Conservation (phyloP, 108 stramenopile genomes). For the Pseudonitzschia pungens region DNA sequence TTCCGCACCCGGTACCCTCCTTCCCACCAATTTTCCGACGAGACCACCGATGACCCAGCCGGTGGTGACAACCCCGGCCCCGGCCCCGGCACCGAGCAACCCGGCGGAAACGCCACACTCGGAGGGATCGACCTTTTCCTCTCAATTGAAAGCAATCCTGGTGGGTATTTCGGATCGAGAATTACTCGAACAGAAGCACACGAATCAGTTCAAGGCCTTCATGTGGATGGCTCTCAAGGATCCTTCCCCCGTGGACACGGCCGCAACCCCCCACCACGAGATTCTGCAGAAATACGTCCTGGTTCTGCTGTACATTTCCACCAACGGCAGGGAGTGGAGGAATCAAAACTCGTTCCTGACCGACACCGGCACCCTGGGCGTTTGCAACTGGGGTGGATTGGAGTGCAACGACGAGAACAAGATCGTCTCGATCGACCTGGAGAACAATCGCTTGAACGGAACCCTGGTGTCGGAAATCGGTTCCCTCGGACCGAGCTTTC, state of each 20-base stretch:
- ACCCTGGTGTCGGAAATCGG: conserved; percentile 10
- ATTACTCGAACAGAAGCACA: not conserved
- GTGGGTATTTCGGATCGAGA: not conserved
- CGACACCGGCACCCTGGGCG: not conserved
- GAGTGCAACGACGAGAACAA: not conserved
- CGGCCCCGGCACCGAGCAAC: not conserved
- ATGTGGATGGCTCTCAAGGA: conserved; percentile 2
- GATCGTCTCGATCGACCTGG: conserved; percentile 4
- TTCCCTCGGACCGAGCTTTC: not conserved
- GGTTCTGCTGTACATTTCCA: conserved; percentile 5
- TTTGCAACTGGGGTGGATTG: conserved; percentile 4
- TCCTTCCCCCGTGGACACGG: not conserved
- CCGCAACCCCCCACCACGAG: not conserved
- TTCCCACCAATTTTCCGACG: not conserved
- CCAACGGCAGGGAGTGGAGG: conserved; percentile 1
- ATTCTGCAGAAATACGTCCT: conserved; percentile 8
- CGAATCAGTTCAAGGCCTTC: not conserved
- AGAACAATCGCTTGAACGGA: not conserved
- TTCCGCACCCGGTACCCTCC: not conserved
- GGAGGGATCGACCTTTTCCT: not conserved
- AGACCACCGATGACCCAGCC: not conserved
- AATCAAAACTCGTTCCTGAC: not conserved
- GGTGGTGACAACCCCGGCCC: too few species aligned
- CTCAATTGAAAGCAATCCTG: not conserved
- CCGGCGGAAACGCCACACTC: not conserved